A percentile compares a stretch with the other conserved stretches of the same genome.
Evolutionary conservation across 2,329 filamentous ascomycete species (phyloP).

Genomic region (Hypoxylon sp.): DNA sequence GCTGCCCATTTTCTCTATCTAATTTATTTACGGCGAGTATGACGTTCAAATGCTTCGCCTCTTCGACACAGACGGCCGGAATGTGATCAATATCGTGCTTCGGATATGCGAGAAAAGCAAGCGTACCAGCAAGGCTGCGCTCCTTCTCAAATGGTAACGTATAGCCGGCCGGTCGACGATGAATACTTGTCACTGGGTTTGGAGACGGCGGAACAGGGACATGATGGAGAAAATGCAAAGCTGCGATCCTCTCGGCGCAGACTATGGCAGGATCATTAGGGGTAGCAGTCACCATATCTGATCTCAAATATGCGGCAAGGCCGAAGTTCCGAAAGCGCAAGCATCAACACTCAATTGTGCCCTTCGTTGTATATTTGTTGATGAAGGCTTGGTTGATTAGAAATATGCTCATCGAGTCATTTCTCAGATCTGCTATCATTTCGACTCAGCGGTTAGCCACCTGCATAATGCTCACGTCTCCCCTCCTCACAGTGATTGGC

Average conservation of each 20-base stretch:
- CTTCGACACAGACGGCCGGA: slow-evolving; percentile 55
- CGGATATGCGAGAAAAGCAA: slow-evolving; percentile 56
- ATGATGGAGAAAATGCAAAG: slow-evolving; percentile 50
- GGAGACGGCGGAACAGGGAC: slow-evolving; percentile 44
- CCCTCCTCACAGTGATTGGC: slow-evolving; percentile 34
- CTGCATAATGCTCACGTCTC: slow-evolving; percentile 22
- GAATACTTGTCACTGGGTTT: slow-evolving; percentile 30
- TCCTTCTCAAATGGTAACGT: slow-evolving; percentile 55
- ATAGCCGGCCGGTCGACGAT: slow-evolving; percentile 38
- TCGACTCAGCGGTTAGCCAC: slow-evolving; percentile 11
- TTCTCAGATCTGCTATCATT: slow-evolving; percentile 10
- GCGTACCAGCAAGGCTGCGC: slow-evolving; percentile 48
- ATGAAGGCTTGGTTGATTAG: not conserved
- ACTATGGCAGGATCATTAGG: slow-evolving; percentile 26
- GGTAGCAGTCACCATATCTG: slow-evolving; percentile 19
- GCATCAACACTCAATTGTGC: not conserved
- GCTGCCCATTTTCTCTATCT: slow-evolving; percentile 34
- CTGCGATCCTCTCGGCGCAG: slow-evolving; percentile 51
- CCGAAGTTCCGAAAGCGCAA: not conserved
- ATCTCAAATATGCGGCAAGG: not conserved
- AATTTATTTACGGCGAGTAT: slow-evolving; percentile 55
- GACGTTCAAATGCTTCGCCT: slow-evolving; percentile 49
- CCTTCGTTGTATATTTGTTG: not conserved
- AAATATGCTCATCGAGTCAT: not conserved
- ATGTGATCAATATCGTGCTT: slow-evolving; percentile 53